phyloP scores from a whole-genome alignment of 2,329 filamentous ascomycete species.

The Periconia digitata region DNA sequence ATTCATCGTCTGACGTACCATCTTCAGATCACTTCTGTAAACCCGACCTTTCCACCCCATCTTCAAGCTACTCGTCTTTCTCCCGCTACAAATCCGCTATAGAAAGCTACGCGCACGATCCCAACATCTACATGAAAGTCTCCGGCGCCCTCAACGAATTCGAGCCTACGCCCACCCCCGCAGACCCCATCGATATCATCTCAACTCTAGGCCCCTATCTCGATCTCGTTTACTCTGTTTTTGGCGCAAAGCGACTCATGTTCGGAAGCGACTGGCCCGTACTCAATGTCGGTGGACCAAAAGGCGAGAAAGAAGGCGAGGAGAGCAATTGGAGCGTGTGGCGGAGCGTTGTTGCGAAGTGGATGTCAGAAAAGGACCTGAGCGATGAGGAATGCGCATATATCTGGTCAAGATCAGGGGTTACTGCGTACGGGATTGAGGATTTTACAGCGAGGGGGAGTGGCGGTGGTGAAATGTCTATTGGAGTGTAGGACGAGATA shows the following conservation, averaged over 20 bases:
- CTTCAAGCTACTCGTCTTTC: constrained; percentile 40
- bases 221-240: constrained; percentile 69
- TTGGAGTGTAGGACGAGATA: background rate
- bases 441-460: background rate
- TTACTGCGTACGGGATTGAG: constrained; percentile 63
- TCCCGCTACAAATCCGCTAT: constrained; percentile 74
- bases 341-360: constrained; percentile 68
- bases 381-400: constrained; percentile 62
- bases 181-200: constrained; percentile 51
- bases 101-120: constrained; percentile 64
- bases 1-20: background rate
- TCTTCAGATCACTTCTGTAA: constrained; percentile 82
- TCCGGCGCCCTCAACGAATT: constrained; percentile 84
- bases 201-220: constrained; percentile 70
- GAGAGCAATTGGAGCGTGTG: constrained; percentile 72
- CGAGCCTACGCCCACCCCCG: constrained; percentile 46
- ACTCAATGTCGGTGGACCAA: constrained; percentile 68
- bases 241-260: constrained; percentile 74
- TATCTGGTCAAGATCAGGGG: constrained; percentile 74
- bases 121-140: constrained; percentile 84
- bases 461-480: background rate
- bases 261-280: constrained; percentile 95
- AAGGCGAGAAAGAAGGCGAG: constrained; percentile 39
- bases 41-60: constrained; percentile 67
- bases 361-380: constrained; percentile 58